Percentiles rank a stretch among this genome's conserved stretches.
phyloP scores from a whole-genome alignment of 805 yeast species.

The Debaryomyces maramus region DNA sequence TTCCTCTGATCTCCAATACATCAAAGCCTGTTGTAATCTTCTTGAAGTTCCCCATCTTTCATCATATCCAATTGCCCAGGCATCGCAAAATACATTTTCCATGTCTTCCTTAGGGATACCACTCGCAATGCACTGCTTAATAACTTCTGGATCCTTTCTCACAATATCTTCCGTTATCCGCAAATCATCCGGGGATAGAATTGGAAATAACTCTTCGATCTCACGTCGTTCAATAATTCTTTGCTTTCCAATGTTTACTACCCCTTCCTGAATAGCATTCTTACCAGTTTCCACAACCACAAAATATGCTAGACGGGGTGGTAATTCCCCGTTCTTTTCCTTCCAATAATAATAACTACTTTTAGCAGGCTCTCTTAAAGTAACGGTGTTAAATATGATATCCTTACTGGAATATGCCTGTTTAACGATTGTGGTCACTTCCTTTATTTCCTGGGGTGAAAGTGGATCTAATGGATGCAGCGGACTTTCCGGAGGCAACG shows the following conservation, averaged over 20 bases:
- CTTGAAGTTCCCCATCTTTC: conserved; percentile 76
- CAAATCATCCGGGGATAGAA: conserved; percentile 69
- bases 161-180: conserved; percentile 61
- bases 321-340: conserved; percentile 57
- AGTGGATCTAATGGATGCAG: conserved; percentile 74
- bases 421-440: conserved; percentile 54
- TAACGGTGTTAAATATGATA: conserved; percentile 65
- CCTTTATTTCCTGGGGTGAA: conserved; percentile 59
- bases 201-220: conserved; percentile 68
- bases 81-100: conserved; percentile 62
- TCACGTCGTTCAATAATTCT: conserved; percentile 48
- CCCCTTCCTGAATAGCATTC: conserved; percentile 69
- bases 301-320: conserved; percentile 67
- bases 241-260: conserved; percentile 55
- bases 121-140: conserved; percentile 67
- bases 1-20: conserved; percentile 73
- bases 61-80: conserved; percentile 71
- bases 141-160: conserved; percentile 69
- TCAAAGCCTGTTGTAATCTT: conserved; percentile 77
- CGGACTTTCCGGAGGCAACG: conserved; percentile 54
- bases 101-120: conserved; percentile 67
- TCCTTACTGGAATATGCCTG: conserved; percentile 44
- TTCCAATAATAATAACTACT: conserved; percentile 64
- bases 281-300: conserved; percentile 60
- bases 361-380: conserved; percentile 71